Base-by-base conservation (phyloP, 768 basidiomycete genomes). In the Lactarius psammicola region DNA sequence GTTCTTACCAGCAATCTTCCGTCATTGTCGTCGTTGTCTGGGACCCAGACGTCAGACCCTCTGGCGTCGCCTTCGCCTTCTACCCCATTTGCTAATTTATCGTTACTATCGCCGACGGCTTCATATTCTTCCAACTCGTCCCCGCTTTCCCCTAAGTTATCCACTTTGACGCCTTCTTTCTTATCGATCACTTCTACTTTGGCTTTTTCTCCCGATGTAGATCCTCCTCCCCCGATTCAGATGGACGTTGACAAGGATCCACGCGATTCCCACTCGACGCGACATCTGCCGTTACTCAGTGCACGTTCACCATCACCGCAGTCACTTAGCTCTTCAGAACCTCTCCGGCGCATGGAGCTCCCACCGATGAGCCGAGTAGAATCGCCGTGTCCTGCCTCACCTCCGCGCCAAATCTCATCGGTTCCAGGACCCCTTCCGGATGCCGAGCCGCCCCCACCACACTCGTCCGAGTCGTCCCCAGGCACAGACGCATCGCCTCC, bases 61-160 rank as follows among this genome's bases (percentile, higher is more conserved):
- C 69, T 54, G 28, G 66, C 66, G 2, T 57, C 71, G 36, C 40
- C 63, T 10, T 59, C 71, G 26, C 57, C 69, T 34, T 59, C 84
- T 0, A 73, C 76, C 4, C 77, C 82, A 0, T 86, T 86, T 65
- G 80, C 85, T 54, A 82, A 80, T 58, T 76, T 86, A 44, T 85
- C 85, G 1, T 65, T 85, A 67, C 68, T 81, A 69, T 76, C 76
- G 54, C 77, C 79, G 58, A 65, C 76, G 60, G 65, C 30, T 56
- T 59, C 69, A 2, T 58, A 59, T 34, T 66, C 66, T 59, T 59
- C 63, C 23, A 58, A 59, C 63, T 68, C 62, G 36, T 68, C 69
- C 49, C 64, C 68, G 15, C 62, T 70, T 70, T 70, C 69, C 38
- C 69, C 67, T 70, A 70, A 70, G 36, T 68, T 70, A 70, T 70